Percentiles rank a stretch among this genome's conserved stretches.
phyloP scores from a whole-genome alignment of 2,329 filamentous ascomycete genomes.

The Xenosphaeropsis pyriputrescens region DNA sequence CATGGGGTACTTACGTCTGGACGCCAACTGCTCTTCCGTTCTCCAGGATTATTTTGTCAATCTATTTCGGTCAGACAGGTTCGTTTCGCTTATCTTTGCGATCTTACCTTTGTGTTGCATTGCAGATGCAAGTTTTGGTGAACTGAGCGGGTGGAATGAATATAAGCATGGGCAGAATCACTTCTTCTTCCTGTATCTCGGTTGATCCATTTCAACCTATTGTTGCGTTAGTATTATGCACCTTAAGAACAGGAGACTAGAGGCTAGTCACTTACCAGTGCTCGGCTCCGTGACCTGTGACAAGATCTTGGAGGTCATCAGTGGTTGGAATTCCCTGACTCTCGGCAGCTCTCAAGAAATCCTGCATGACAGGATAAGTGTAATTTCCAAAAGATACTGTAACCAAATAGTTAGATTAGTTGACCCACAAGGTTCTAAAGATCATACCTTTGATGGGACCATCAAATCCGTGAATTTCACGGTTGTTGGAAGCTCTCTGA shows the following conservation, averaged over 20 bases:
- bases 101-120: constrained; percentile 48
- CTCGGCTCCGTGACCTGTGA: constrained; percentile 30
- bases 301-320: constrained; percentile 62
- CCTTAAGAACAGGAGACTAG: background rate
- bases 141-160: constrained; percentile 60
- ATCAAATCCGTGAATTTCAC: constrained; percentile 60
- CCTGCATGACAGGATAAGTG: constrained; percentile 69
- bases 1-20: constrained; percentile 27
- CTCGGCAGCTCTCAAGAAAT: constrained; percentile 60
- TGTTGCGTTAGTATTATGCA: constrained; percentile 2
- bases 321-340: constrained; percentile 62
- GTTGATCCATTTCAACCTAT: constrained; percentile 82
- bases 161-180: constrained; percentile 64
- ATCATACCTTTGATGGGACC: constrained; percentile 51
- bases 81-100: too few relatives aligned
- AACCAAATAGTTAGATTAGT: constrained; percentile 36
- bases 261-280: constrained; percentile 6
- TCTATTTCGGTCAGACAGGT: constrained; percentile 9
- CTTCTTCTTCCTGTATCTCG: constrained; percentile 42
- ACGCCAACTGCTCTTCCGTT: constrained; percentile 59
- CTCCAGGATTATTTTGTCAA: constrained; percentile 63
- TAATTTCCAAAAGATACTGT: constrained; percentile 9
- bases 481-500: constrained; percentile 47
- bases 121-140: constrained; percentile 58
- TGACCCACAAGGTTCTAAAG: constrained; percentile 19